Evolutionary conservation across 106 monocot species (phyloP).

Genomic region (Dendrobium catenatum): DNA sequence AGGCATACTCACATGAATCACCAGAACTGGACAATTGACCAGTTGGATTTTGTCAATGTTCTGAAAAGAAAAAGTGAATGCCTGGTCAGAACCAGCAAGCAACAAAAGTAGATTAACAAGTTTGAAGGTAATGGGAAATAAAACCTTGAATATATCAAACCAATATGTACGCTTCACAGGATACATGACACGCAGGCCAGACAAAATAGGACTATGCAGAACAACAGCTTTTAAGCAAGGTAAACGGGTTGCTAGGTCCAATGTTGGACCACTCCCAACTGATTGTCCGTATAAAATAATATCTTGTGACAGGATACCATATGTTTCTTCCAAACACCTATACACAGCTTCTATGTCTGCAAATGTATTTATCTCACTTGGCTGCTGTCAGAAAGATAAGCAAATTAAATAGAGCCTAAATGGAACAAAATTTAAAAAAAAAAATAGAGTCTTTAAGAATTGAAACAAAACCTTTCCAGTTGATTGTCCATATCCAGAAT

Average conservation of each 20-base stretch:
- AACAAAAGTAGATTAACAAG: not conserved
- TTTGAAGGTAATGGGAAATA: not conserved
- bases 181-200: conserved; percentile 91
- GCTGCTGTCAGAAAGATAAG: conserved; percentile 32
- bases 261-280: conserved; percentile 94
- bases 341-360: conserved; percentile 81
- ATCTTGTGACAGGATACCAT: conserved; percentile 48
- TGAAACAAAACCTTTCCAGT: conserved; percentile 61
- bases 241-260: conserved; percentile 62
- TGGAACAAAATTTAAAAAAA: not conserved
- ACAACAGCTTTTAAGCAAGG: conserved; percentile 69
- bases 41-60: conserved; percentile 88
- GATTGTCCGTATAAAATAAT: conserved; percentile 95
- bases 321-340: conserved; percentile 60
- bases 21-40: conserved; percentile 78
- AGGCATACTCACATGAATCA: conserved; percentile 84
- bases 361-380: conserved; percentile 93
- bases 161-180: conserved; percentile 85
- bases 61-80: conserved; percentile 35
- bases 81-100: not conserved
- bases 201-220: conserved; percentile 92
- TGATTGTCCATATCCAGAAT: conserved; percentile 90
- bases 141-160: conserved; percentile 98
- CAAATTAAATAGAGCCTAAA: not conserved
- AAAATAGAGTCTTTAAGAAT: not conserved